Evolutionary conservation across 1,284 basidiomycete species (phyloP), one percentile per base, ranked within the genome.

Genomic region (Trichosporon faecale): DNA sequence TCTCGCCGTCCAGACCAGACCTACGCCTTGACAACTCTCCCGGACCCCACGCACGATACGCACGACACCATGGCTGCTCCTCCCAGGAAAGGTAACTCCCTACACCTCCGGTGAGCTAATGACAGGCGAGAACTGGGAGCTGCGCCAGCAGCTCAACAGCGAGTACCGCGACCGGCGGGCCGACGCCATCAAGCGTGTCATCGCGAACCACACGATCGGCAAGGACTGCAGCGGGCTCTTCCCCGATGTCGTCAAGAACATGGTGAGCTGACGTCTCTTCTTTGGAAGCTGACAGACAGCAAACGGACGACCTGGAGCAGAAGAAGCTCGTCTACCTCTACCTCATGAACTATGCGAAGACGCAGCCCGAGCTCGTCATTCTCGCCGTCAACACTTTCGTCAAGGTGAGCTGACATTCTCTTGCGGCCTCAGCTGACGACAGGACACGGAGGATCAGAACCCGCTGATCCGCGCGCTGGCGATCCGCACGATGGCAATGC

Each of bases 361-460:
- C 96, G 0, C 96, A 99, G 81, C 96, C 97, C 0, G 96, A 99
- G 82, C 88, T 92, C 29, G 96, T 98, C 83, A 98, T 99, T 80
- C 88, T 99, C 64, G 96, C 96, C 16, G 95, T 99, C 74, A 99
- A 99, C 82, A 99, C 96, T 0, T 99, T 99, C 80, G 96, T 99
- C 76, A 89, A 89, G 83, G 87, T 86, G 37, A 11, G 67, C 16
- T 7, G 8, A 12, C 18, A 16, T 3, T 1, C 0, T 9, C 0
- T 46, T 7, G 23, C 55, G 18, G 37, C n/a, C 12, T 23, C 0
- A 11, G 49, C 66, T 66, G 33, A 35, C 35, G 14, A 16, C 90
- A 96, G 87, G 96, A 99, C 83, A 90, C 94, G 0, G 94, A 95
- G 76, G 97, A 98, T 81, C 89, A 92, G 5, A 99, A 98, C 80